A percentile compares a stretch with the other conserved stretches of the same genome.
Conservation (phyloP, 768 basidiomycete genomes). For the Chalciporus piperatus region DNA sequence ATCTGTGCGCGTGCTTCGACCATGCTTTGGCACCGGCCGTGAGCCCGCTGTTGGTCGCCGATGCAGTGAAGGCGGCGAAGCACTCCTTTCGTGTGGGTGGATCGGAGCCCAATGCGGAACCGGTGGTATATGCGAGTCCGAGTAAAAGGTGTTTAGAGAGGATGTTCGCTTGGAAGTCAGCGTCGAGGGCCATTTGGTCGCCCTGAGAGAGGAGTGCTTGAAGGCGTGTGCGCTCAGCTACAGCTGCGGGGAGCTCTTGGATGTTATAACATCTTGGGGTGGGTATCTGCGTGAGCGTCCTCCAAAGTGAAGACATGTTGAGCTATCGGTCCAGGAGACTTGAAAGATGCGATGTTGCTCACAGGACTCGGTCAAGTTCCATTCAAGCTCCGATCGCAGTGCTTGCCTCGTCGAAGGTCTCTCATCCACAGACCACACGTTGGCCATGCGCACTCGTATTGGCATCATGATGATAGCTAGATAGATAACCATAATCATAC, state of each 20-base stretch:
- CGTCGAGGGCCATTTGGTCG: constrained; percentile 9
- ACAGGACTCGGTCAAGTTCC: background rate
- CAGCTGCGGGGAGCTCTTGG: constrained; percentile 42
- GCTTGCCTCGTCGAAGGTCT: too few species aligned
- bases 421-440: too few species aligned
- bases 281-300: constrained; percentile 5
- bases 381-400: constrained; percentile 18
- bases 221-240: constrained; percentile 36
- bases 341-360: background rate
- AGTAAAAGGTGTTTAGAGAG: constrained; percentile 46
- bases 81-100: constrained; percentile 52
- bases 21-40: constrained; percentile 62
- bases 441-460: too few species aligned
- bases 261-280: constrained; percentile 43
- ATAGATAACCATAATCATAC: too few species aligned
- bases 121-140: constrained; percentile 57
- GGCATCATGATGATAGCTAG: too few species aligned
- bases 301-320: background rate
- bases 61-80: constrained; percentile 46
- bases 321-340: background rate
- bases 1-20: constrained; percentile 65
- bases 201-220: constrained; percentile 10
- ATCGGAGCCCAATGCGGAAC: constrained; percentile 52
- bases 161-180: constrained; percentile 23
- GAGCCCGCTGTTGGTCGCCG: constrained; percentile 48